Percentiles rank a stretch among this genome's conserved stretches.
Evolutionary conservation across 306 rosid genomes (phyloP).

Genomic region (Styphnolobium japonicum): DNA sequence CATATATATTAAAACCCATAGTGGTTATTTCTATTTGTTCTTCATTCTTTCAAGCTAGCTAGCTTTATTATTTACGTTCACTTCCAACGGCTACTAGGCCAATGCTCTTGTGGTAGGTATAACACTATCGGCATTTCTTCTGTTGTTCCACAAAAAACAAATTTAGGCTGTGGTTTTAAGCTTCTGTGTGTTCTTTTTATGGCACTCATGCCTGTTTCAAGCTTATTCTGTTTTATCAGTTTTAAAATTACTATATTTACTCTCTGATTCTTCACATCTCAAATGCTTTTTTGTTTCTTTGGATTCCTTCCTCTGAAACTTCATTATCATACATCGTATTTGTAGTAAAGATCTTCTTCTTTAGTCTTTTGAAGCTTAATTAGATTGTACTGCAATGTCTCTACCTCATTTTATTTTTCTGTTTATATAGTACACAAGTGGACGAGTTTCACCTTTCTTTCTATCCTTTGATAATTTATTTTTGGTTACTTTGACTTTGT

Average conservation of each 20-base stretch:
- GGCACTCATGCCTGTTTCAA: not conserved
- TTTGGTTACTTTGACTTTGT: not conserved
- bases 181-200: not conserved
- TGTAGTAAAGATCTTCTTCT: not conserved
- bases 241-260: not conserved
- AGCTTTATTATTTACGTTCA: not conserved
- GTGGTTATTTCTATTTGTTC: not conserved
- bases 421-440: not conserved
- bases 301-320: not conserved
- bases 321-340: not conserved
- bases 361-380: not conserved
- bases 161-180: not conserved
- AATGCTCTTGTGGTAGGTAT: not conserved
- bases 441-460: not conserved
- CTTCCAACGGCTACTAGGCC: not conserved
- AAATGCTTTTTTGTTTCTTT: not conserved
- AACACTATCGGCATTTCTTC: not conserved
- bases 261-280: not conserved
- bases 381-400: not conserved
- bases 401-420: not conserved
- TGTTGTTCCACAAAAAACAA: not conserved
- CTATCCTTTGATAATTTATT: not conserved
- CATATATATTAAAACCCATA: conserved; percentile 18
- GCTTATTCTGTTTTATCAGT: not conserved
- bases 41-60: not conserved